A percentile compares a stretch with the other conserved stretches of the same genome.
Evolutionary conservation across 768 basidiomycete species (phyloP).

Genomic region (Auriscalpium microsporum): DNA sequence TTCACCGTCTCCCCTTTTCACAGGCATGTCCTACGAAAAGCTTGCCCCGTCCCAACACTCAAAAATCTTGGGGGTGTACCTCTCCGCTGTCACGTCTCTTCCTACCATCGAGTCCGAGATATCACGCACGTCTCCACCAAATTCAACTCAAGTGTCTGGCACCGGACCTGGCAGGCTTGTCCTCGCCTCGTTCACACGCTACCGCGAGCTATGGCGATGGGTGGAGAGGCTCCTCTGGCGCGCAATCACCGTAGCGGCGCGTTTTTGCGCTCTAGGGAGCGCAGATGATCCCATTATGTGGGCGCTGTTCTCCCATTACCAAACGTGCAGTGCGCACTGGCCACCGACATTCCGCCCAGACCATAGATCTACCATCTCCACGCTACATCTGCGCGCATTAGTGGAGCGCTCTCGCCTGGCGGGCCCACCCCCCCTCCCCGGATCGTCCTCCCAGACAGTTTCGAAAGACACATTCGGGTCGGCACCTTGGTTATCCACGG

Average conservation of each 20-base stretch:
- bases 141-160: conserved; percentile 22
- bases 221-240: conserved; percentile 75
- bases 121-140: conserved; percentile 18
- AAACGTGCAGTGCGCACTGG: conserved; percentile 59
- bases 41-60: conserved; percentile 39
- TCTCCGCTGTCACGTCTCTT: conserved; percentile 47
- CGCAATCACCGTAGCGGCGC: conserved; percentile 58
- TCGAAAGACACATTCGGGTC: conserved; percentile 15
- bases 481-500: conserved; percentile 53
- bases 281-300: conserved; percentile 42
- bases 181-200: conserved; percentile 49
- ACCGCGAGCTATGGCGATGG: conserved; percentile 85
- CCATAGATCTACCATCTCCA: conserved; percentile 63
- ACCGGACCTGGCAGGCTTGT: conserved; percentile 30
- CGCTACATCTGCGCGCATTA: conserved; percentile 69
- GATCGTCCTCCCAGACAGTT: conserved; percentile 3
- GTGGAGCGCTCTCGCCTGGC: conserved; percentile 33
- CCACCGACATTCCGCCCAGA: conserved; percentile 68
- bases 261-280: conserved; percentile 29
- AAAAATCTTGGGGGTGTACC: conserved; percentile 51
- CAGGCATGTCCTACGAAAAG: conserved; percentile 73
- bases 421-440: neutral
- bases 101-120: conserved; percentile 40
- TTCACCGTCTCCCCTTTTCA: neutral
- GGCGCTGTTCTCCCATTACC: conserved; percentile 56